A percentile compares a stretch with the other conserved stretches of the same genome.
phyloP scores from a whole-genome alignment of 208 protist genomes.

The Entamoeba dispar region DNA sequence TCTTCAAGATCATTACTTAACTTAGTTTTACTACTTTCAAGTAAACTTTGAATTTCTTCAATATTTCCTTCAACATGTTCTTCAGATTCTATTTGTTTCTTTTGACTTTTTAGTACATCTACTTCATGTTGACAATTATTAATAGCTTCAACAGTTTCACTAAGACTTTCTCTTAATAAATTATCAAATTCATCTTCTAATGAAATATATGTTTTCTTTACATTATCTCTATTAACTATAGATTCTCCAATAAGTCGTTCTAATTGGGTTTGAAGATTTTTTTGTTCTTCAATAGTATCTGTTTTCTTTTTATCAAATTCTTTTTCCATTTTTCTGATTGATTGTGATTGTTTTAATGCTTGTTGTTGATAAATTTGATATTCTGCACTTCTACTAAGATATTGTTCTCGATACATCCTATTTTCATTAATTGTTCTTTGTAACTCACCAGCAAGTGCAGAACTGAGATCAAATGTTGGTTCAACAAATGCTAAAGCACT shows the following conservation, averaged over 20 bases:
- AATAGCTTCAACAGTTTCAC: neutral
- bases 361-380: neutral
- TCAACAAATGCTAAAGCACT: neutral
- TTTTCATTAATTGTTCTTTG: neutral
- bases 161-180: neutral
- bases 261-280: neutral
- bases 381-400: neutral
- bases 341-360: neutral
- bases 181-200: neutral
- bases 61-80: neutral
- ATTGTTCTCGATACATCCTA: neutral
- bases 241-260: neutral
- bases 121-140: neutral
- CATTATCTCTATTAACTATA: neutral
- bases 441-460: neutral
- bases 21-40: neutral
- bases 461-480: neutral
- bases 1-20: neutral
- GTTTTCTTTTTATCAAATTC: neutral
- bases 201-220: neutral
- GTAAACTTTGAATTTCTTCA: neutral
- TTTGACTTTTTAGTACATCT: neutral
- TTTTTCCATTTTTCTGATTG: neutral
- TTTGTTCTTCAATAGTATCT: neutral
- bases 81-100: neutral